Base-by-base conservation (phyloP, 306 rosid species). In the Potentilla sterilis region DNA sequence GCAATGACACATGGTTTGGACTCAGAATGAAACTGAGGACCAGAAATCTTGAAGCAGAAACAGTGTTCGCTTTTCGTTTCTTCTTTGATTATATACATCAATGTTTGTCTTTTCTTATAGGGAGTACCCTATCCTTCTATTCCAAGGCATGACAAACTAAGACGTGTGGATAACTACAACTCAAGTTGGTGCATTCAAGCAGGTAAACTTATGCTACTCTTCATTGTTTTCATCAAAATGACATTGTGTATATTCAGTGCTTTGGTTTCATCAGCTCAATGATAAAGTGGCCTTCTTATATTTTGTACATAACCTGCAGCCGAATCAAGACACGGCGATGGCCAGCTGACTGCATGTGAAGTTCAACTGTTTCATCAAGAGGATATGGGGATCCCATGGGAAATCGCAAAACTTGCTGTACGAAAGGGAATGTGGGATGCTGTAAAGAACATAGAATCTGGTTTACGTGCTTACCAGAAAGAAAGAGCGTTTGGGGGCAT, bases 371-470 rank as follows among this genome's bases (percentile, higher is more conserved):
- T 95, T 79, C 98, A 95, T 72, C 76, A 89, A 0, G 98, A 95
- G 83, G 98, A 92, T 79, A 89, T 86, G 97, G 96, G 98, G 7
- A 90, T 95, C 16, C 96, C 98, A 9, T 89, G 98, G 97, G 96
- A 95, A 83, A 83, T 95, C 19, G 93, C 92, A 0, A 95, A 95
- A 80, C 92, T 92, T 15, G 97, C 96, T 70, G 87, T 95, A 37
- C 88, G 88, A 69, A 91, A 88, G 81, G 97, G 96, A 6, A 89
- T 92, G 93, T 92, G 97, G 97, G 97, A 92, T 63, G 89, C 96
- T 34, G 97, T 92, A 34, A 85, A 86, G 91, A 95, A 92, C 87
- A 85, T 90, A 11, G 98, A 95, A 10, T 89, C 93, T 3, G 97
- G 89, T 44, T 79, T 95, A 47, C 89, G 92, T 8, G 66, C 58